Percentiles rank a stretch among this genome's conserved stretches.
These are phyloP conservation scores for Nicotiana benthamiana DNA, from an alignment of 257 asterid species.

Conservation along the genomic window DNA sequence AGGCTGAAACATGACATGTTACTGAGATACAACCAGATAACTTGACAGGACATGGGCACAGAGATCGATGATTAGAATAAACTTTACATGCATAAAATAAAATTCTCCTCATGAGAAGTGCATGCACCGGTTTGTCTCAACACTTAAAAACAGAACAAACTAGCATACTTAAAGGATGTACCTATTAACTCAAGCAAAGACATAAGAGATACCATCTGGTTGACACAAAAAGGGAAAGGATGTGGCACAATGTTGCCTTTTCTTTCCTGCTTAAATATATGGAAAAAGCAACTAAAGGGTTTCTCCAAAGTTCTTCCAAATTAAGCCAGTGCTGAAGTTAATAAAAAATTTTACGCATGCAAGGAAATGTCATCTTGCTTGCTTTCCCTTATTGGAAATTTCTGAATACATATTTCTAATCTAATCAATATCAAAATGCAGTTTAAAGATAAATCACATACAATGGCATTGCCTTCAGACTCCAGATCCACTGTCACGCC, in stretches of 20 bases:
- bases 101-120: background rate
- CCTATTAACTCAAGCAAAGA: background rate
- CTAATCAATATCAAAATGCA: background rate
- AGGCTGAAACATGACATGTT: background rate
- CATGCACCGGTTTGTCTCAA: background rate
- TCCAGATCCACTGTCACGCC: constrained; percentile 63
- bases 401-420: background rate
- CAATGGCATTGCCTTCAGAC: constrained; percentile 44
- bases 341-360: background rate
- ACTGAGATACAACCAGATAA: background rate
- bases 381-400: background rate
- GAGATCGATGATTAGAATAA: background rate
- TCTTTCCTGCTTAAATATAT: background rate
- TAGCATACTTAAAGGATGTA: background rate
- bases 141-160: background rate
- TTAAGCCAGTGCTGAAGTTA: background rate
- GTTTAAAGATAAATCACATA: constrained; percentile 32
- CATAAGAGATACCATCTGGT: background rate
- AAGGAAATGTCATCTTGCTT: background rate
- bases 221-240: background rate
- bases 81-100: background rate
- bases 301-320: background rate
- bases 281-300: background rate
- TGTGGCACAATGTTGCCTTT: background rate
- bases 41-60: background rate